Evolutionary conservation across 2,329 filamentous ascomycete species (phyloP).

Genomic region (Geoglossum cookeanum): DNA sequence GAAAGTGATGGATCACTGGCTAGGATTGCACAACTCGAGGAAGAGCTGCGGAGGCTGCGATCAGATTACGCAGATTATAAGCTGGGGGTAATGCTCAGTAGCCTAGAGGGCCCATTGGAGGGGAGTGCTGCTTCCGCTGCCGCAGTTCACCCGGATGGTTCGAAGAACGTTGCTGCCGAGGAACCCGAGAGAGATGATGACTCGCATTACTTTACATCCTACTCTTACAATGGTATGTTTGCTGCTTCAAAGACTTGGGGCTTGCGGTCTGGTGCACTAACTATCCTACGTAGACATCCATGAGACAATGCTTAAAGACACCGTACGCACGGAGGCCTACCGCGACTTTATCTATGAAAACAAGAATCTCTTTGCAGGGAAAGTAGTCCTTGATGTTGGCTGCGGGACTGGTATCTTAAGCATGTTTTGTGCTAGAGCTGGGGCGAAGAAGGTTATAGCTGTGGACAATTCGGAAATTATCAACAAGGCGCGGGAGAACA

Average conservation of each 20-base stretch:
- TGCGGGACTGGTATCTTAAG: conserved; percentile 70
- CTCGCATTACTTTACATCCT: conserved; percentile 43
- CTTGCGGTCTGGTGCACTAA: neutral
- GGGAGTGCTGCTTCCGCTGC: conserved; percentile 14
- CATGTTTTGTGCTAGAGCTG: conserved; percentile 86
- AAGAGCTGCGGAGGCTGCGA: conserved; percentile 20
- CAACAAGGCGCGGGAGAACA: conserved; percentile 64
- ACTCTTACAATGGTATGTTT: conserved; percentile 44
- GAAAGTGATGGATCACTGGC: conserved; percentile 12
- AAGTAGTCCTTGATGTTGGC: conserved; percentile 77
- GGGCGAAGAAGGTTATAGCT: conserved; percentile 68
- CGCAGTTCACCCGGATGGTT: neutral
- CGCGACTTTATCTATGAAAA: conserved; percentile 89
- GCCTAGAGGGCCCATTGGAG: conserved; percentile 23
- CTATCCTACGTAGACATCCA: conserved; percentile 52
- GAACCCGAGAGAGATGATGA: conserved; percentile 29
- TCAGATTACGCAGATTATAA: conserved; percentile 23
- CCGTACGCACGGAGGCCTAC: conserved; percentile 74
- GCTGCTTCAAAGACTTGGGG: neutral
- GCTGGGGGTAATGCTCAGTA: conserved; percentile 19
- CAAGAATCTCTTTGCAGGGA: conserved; percentile 69
- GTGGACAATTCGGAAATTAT: conserved; percentile 90
- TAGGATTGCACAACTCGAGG: conserved; percentile 21
- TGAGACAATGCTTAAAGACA: conserved; percentile 88
- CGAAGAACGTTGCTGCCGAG: neutral